A percentile compares a stretch with the other conserved stretches of the same genome.
Conservation (phyloP, 495 filamentous ascomycete genomes). For the Xanthoparmelia taractica region DNA sequence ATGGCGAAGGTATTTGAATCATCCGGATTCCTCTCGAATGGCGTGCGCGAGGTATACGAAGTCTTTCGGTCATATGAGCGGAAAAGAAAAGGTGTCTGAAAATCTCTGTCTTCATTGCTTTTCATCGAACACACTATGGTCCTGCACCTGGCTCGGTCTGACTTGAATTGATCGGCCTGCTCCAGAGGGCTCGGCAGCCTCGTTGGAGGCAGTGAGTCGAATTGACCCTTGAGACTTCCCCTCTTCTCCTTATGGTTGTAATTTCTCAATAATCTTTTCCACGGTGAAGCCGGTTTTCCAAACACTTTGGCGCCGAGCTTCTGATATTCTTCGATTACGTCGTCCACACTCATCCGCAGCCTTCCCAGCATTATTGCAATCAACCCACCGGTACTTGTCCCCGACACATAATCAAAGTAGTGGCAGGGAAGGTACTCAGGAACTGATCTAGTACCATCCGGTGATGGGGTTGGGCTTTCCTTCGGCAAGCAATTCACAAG, state of each 20-base stretch:
- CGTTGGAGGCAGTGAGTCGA: background rate
- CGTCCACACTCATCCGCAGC: constrained; percentile 25
- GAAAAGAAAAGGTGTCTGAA: constrained; percentile 2
- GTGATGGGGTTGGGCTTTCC: background rate
- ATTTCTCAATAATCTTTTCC: constrained; percentile 1
- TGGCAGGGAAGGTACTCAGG: constrained; percentile 17
- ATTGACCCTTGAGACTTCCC: background rate
- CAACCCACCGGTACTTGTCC: constrained; percentile 20
- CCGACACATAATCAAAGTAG: constrained; percentile 21
- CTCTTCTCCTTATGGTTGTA: background rate
- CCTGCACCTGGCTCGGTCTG: constrained; percentile 1
- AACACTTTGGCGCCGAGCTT: constrained; percentile 29
- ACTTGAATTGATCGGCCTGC: constrained; percentile 4
- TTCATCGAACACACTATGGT: constrained; percentile 7
- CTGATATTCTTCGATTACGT: constrained; percentile 41
- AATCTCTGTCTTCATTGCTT: background rate
- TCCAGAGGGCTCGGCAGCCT: background rate
- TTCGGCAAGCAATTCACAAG: background rate
- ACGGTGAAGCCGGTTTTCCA: background rate
- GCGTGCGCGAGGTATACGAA: background rate
- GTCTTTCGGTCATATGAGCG: constrained; percentile 6
- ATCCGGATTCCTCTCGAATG: background rate
- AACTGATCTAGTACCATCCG: background rate
- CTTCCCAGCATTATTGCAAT: constrained; percentile 25
- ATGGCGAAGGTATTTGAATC: background rate